A percentile compares a stretch with the other conserved stretches of the same genome.
Conservation (phyloP, 805 yeast species). For the Spathaspora sp. region DNA sequence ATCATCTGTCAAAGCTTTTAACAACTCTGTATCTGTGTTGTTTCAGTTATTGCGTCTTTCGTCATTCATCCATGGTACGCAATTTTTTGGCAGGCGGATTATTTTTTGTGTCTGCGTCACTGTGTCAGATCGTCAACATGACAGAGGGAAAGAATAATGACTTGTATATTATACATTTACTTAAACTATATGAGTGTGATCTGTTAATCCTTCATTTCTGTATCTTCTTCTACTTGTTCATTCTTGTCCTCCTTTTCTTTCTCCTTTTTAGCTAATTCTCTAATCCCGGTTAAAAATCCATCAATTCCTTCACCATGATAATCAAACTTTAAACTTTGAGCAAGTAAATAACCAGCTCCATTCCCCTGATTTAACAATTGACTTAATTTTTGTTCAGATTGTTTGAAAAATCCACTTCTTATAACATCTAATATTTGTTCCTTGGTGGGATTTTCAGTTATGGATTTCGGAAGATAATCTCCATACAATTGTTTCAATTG, state of each 20-base stretch:
- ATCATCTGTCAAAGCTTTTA: not conserved
- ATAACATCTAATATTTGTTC: constrained; percentile 40
- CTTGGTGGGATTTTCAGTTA: constrained; percentile 28
- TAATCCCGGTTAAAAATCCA: constrained; percentile 43
- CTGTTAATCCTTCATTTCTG: constrained; percentile 2
- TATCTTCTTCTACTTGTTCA: constrained; percentile 3
- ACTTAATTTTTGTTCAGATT: constrained; percentile 38
- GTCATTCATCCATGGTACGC: too few relatives aligned
- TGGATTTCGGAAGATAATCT: constrained; percentile 39
- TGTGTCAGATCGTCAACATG: not conserved
- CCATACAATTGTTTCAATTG: constrained; percentile 32
- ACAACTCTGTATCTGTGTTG: not conserved
- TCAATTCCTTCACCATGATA: constrained; percentile 56
- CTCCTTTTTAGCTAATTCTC: constrained; percentile 21
- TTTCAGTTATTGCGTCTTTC: not conserved
- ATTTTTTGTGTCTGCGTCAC: not conserved
- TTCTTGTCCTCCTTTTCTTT: constrained; percentile 3
- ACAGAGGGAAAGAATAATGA: too few relatives aligned
- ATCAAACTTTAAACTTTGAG: constrained; percentile 45
- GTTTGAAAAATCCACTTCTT: constrained; percentile 47
- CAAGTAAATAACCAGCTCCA: constrained; percentile 48
- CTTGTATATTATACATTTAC: too few relatives aligned
- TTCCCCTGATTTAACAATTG: constrained; percentile 33
- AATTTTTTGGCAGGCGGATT: not conserved
- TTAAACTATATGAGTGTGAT: too few relatives aligned